phyloP scores from a whole-genome alignment of 148 eudicot genomes.

The Bassia scoparia region DNA sequence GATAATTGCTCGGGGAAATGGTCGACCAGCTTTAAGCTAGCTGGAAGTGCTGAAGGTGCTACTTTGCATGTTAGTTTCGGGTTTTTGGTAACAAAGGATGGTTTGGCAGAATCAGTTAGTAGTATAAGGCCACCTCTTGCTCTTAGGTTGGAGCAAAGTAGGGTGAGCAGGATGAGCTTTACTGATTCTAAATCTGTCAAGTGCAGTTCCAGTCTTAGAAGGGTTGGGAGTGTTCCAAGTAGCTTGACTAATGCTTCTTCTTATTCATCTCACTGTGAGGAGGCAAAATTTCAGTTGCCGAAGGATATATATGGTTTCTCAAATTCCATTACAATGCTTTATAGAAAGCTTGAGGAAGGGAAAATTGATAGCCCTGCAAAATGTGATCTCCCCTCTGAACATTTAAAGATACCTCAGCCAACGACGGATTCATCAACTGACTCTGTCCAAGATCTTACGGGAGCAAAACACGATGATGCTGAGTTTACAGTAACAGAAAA shows the following conservation, averaged over 20 bases:
- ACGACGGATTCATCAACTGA: conserved; percentile 12
- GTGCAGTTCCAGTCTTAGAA: conserved; percentile 32
- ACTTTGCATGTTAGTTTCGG: conserved; percentile 72
- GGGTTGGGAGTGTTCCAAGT: conserved; percentile 45
- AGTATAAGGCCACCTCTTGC: conserved; percentile 30
- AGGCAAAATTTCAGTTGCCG: conserved; percentile 29
- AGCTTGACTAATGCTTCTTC: conserved; percentile 30
- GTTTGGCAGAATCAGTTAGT: conserved; percentile 33
- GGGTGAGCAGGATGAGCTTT: conserved; percentile 21
- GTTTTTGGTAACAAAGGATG: conserved; percentile 44
- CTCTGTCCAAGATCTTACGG: conserved; percentile 21
- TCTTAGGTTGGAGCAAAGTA: conserved; percentile 28
- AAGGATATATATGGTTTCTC: conserved; percentile 37
- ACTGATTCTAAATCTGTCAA: conserved; percentile 31
- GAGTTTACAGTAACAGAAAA: conserved; percentile 40
- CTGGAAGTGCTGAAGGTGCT: conserved; percentile 69
- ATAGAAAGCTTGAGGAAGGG: conserved; percentile 50
- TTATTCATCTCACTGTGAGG: conserved; percentile 31
- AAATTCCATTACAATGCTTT: conserved; percentile 36
- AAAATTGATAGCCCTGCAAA: conserved; percentile 23
- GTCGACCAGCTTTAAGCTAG: conserved; percentile 74
- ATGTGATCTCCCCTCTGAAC: conserved; percentile 29
- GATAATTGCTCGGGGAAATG: conserved; percentile 67
- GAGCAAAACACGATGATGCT: conserved; percentile 23
- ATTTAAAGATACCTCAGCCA: conserved; percentile 23